These are phyloP conservation scores for Colletotrichum sansevieriae DNA, from an alignment of 2,329 filamentous ascomycete genomes.

Conservation along the genomic window DNA sequence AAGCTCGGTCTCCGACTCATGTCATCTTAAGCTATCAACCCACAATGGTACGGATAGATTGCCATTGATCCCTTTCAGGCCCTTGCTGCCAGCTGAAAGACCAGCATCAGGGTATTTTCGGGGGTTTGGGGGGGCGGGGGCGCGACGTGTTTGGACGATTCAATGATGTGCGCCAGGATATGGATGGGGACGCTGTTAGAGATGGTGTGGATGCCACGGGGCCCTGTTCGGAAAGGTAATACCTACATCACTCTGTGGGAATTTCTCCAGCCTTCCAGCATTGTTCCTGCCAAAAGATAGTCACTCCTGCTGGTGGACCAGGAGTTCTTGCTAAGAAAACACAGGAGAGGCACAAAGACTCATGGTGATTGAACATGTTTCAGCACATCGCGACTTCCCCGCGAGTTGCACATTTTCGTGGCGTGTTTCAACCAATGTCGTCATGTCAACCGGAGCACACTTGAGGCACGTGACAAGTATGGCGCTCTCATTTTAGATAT, in stretches of 20 bases:
- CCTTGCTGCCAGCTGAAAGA: constrained; percentile 1
- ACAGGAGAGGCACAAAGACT: constrained; percentile 13
- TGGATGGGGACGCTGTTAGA: constrained; percentile 8
- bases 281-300: not conserved
- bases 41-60: not conserved
- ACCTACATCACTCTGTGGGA: not conserved
- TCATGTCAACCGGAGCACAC: constrained; percentile 28
- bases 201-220: constrained; percentile 18
- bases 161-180: constrained; percentile 36
- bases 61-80: not conserved
- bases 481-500: not conserved
- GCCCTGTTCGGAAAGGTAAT: constrained; percentile 3
- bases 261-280: constrained; percentile 1
- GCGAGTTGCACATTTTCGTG: not conserved
- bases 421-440: constrained; percentile 25
- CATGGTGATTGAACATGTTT: constrained; percentile 17
- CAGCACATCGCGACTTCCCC: constrained; percentile 9
- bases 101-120: not conserved
- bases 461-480: constrained; percentile 13
- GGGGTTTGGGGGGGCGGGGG: no score
- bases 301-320: not conserved
- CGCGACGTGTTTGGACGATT: not conserved
- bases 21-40: not conserved
- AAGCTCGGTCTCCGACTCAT: constrained; percentile 8
- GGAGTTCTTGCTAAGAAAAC: not conserved